These are phyloP conservation scores for Pythium dissimile DNA, from an alignment of 352 stramenopile genomes.

Conservation along the genomic window DNA sequence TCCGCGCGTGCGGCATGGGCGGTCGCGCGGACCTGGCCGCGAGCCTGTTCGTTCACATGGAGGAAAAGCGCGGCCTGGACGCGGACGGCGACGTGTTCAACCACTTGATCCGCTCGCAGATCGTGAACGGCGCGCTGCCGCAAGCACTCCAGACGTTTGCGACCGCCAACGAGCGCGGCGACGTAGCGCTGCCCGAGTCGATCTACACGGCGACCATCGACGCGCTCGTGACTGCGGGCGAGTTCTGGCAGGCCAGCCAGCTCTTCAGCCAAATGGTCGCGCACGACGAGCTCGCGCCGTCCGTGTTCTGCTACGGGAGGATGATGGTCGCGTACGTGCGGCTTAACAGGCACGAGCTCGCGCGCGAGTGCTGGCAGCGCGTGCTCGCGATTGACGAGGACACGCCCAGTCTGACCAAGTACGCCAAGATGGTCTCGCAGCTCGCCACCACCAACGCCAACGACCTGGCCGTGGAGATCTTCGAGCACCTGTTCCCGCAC, in stretches of 20 bases:
- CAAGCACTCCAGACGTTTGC: slow-evolving; percentile 79
- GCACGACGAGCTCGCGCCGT: slow-evolving; percentile 49
- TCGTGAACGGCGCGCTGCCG: slow-evolving; percentile 54
- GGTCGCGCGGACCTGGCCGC: slow-evolving; percentile 47
- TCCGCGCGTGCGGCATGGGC: slow-evolving; percentile 67
- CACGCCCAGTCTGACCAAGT: slow-evolving; percentile 43
- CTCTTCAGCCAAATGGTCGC: slow-evolving; percentile 83
- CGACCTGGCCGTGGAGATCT: slow-evolving; percentile 59
- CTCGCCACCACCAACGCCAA: slow-evolving; percentile 55
- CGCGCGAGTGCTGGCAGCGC: slow-evolving; percentile 67
- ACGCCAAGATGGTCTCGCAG: slow-evolving; percentile 60
- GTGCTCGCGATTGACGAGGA: slow-evolving; percentile 48
- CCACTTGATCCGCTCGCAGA: slow-evolving; percentile 77
- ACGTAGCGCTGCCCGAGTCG: slow-evolving; percentile 48
- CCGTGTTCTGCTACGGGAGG: slow-evolving; percentile 68
- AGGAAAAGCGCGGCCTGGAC: slow-evolving; percentile 41
- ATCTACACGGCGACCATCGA: slow-evolving; percentile 81
- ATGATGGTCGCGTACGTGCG: slow-evolving; percentile 79
- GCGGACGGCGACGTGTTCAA: slow-evolving; percentile 52
- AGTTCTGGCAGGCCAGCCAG: slow-evolving; percentile 64
- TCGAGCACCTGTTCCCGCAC: slow-evolving; percentile 48
- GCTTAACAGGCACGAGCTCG: slow-evolving; percentile 56
- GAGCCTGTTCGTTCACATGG: slow-evolving; percentile 61
- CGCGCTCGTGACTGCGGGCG: slow-evolving; percentile 45
- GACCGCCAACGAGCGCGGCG: slow-evolving; percentile 38